phyloP scores from a whole-genome alignment of 2,329 filamentous ascomycete genomes.

The Chaetomium olivaceum region DNA sequence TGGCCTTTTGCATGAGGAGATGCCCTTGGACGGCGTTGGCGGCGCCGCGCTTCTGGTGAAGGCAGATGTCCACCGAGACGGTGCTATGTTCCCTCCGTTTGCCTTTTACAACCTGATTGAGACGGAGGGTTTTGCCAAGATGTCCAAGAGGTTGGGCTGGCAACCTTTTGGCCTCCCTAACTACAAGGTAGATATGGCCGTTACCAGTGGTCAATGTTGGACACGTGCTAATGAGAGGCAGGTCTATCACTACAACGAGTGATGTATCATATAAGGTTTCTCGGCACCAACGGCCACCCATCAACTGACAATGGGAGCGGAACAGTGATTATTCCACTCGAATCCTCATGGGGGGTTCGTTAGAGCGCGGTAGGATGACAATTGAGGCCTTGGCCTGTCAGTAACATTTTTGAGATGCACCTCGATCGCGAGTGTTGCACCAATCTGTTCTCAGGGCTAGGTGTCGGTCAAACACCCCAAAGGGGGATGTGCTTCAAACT shows the following conservation, averaged over 20 bases:
- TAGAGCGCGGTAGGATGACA: background rate
- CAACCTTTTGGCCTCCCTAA: conserved; percentile 86
- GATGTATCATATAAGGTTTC: conserved; percentile 33
- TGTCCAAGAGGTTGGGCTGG: conserved; percentile 89
- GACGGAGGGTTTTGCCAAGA: conserved; percentile 97
- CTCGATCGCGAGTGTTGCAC: background rate
- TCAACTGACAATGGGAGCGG: background rate
- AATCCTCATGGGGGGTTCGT: background rate
- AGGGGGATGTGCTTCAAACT: conserved; percentile 2
- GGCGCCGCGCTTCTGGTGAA: conserved; percentile 92
- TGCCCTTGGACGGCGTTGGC: conserved; percentile 88
- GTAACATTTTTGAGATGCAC: background rate
- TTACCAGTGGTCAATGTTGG: background rate
- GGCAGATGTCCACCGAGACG: conserved; percentile 93
- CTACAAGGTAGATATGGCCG: conserved; percentile 71
- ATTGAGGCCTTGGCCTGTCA: background rate
- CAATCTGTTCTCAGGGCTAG: background rate
- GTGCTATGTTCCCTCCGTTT: conserved; percentile 97
- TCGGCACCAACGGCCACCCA: too few relatives aligned
- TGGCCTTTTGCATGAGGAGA: conserved; percentile 60
- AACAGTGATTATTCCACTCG: background rate
- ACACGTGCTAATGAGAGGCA: conserved; percentile 40
- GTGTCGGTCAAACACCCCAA: background rate
- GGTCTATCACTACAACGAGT: conserved; percentile 92
- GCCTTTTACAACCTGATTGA: conserved; percentile 96